Evolutionary conservation across 2,329 filamentous ascomycete species (phyloP).

Genomic region (Microascus cirrosus): DNA sequence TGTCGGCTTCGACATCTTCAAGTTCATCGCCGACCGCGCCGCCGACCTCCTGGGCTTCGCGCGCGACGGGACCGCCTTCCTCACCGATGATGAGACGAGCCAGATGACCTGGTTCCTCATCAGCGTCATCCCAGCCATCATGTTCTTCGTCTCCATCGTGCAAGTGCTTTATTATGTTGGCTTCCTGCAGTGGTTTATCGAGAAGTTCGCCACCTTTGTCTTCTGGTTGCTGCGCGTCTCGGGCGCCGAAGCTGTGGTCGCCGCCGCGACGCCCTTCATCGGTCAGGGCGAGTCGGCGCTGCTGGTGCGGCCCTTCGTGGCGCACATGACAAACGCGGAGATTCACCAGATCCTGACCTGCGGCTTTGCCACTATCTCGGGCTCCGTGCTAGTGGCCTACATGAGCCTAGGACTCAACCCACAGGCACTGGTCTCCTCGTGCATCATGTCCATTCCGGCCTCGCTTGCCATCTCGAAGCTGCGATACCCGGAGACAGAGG

Average conservation of each 20-base stretch:
- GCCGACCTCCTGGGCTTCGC: slow-evolving; percentile 68
- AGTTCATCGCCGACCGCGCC: slow-evolving; percentile 70
- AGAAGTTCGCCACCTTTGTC: slow-evolving; percentile 81
- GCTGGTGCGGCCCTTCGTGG: slow-evolving; percentile 78
- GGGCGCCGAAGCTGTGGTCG: slow-evolving; percentile 86
- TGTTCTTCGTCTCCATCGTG: slow-evolving; percentile 92
- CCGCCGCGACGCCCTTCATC: slow-evolving; percentile 86
- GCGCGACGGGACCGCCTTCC: slow-evolving; percentile 58
- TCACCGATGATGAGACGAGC: slow-evolving; percentile 24
- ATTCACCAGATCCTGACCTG: slow-evolving; percentile 89
- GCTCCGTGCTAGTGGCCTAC: slow-evolving; percentile 77
- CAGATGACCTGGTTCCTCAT: slow-evolving; percentile 58
- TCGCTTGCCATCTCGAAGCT: slow-evolving; percentile 84
- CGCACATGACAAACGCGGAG: slow-evolving; percentile 77
- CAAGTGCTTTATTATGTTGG: slow-evolving; percentile 75
- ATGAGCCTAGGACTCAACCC: slow-evolving; percentile 74
- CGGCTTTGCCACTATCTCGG: slow-evolving; percentile 86
- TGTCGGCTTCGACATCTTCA: slow-evolving; percentile 83
- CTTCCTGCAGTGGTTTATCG: slow-evolving; percentile 79
- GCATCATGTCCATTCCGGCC: slow-evolving; percentile 91
- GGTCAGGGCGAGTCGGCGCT: slow-evolving; percentile 91
- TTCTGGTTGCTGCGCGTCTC: slow-evolving; percentile 83
- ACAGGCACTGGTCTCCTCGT: slow-evolving; percentile 78
- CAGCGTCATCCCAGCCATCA: slow-evolving; percentile 76
- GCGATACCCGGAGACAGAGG: slow-evolving; percentile 79